These are phyloP conservation scores for Yarrowia bubula DNA, from an alignment of 805 yeast genomes.

Conservation along the genomic window DNA sequence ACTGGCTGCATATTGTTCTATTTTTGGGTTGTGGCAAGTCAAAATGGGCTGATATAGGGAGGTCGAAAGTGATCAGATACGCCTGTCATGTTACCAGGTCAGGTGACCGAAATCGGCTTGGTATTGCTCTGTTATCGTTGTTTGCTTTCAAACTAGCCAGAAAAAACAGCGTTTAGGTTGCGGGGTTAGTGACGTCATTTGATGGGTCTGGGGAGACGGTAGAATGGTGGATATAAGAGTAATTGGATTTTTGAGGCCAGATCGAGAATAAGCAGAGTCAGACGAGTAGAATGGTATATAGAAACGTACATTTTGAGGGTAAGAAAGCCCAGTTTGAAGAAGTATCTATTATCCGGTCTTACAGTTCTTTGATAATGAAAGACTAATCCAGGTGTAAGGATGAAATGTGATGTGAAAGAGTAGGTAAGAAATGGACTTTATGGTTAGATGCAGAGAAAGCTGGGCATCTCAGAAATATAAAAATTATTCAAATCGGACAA, in stretches of 20 bases:
- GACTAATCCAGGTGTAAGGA: no score
- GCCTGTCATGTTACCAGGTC: not conserved
- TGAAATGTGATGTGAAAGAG: no score
- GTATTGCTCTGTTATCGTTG: not conserved
- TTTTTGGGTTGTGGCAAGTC: not conserved
- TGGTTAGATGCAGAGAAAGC: no score
- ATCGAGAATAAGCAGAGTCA: not conserved
- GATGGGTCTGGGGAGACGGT: not conserved
- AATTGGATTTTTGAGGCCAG: no score
- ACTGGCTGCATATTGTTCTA: not conserved
- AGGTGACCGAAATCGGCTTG: not conserved
- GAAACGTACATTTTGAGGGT: no score
- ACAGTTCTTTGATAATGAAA: no score
- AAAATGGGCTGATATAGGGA: not conserved
- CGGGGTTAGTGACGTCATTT: not conserved
- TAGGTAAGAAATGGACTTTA: no score
- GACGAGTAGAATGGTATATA: no score
- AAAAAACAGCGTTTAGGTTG: not conserved
- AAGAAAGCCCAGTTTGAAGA: no score
- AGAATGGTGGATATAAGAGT: not conserved
- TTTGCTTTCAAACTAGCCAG: not conserved
- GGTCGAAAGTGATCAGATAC: not conserved
- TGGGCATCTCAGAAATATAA: no score
- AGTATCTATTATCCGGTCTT: no score
- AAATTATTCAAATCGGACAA: no score